These are phyloP conservation scores for Suillus occidentalis DNA, from an alignment of 768 basidiomycete species.

Conservation along the genomic window DNA sequence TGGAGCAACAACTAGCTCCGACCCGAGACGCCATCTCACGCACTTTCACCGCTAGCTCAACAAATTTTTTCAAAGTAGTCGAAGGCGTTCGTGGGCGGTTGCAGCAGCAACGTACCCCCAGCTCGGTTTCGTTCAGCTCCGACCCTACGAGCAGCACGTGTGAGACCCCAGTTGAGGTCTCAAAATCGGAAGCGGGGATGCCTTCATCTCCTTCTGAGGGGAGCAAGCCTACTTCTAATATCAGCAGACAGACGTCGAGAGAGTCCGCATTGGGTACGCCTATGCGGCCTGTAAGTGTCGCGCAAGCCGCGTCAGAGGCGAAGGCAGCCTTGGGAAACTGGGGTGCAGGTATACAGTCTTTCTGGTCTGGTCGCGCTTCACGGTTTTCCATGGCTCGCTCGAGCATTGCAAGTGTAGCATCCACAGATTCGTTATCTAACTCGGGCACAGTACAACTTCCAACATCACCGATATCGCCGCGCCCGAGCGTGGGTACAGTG, in stretches of 20 bases:
- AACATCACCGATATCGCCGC: slow-evolving; percentile 14
- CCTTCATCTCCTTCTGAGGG: slow-evolving; percentile 15
- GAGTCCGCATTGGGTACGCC: slow-evolving; percentile 23
- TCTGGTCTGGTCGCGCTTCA: slow-evolving; percentile 42
- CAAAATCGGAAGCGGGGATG: slow-evolving; percentile 27
- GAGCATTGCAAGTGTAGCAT: slow-evolving; percentile 24
- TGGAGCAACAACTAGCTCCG: slow-evolving; percentile 92
- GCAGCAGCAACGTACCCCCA: slow-evolving; percentile 43
- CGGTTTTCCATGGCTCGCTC: slow-evolving; percentile 38
- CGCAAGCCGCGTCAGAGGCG: slow-evolving; percentile 34
- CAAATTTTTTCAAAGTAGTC: slow-evolving; percentile 85
- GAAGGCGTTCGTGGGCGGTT: slow-evolving; percentile 84
- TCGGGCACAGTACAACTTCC: slow-evolving; percentile 10
- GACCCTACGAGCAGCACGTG: slow-evolving; percentile 21
- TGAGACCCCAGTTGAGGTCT: slow-evolving; percentile 29
- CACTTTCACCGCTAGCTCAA: slow-evolving; percentile 71
- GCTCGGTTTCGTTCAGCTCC: slow-evolving; percentile 25
- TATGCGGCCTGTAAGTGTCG: slow-evolving; percentile 26
- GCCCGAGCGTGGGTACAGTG: slow-evolving; percentile 25
- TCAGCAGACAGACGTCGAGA: slow-evolving; percentile 24
- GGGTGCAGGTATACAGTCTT: slow-evolving; percentile 49
- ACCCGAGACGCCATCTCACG: slow-evolving; percentile 85
- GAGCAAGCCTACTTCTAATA: slow-evolving; percentile 16
- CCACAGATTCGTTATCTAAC: slow-evolving; percentile 24
- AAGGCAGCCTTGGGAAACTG: slow-evolving; percentile 38